phyloP scores from a whole-genome alignment of 108 stramenopile genomes.

The Stephanodiscus triporus region DNA sequence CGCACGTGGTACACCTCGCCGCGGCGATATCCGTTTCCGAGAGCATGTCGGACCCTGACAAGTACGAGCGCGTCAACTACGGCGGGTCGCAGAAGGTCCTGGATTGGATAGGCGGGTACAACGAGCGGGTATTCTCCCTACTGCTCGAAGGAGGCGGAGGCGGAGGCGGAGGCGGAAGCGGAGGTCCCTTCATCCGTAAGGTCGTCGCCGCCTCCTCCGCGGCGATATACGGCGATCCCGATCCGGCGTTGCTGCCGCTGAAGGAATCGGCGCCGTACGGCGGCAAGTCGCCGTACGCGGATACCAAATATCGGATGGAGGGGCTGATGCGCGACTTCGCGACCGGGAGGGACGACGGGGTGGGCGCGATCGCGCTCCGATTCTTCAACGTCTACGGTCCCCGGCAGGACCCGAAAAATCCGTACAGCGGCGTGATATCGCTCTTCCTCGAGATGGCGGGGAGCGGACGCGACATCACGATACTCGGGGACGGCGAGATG shows the following conservation, averaged over 20 bases:
- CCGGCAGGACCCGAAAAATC: conserved; percentile 76
- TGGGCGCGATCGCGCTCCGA: conserved; percentile 70
- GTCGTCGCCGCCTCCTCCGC: conserved; percentile 49
- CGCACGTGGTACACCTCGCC: conserved; percentile 57
- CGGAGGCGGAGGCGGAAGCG: neutral
- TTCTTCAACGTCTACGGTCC: conserved; percentile 92
- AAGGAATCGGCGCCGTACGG: conserved; percentile 62
- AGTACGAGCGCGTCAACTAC: conserved; percentile 48
- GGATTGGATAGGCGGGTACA: conserved; percentile 44
- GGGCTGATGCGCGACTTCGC: conserved; percentile 70
- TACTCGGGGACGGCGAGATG: conserved; percentile 96
- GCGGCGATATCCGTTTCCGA: conserved; percentile 69
- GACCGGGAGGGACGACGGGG: conserved; percentile 14
- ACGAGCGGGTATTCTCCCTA: conserved; percentile 9
- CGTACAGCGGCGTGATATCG: conserved; percentile 46
- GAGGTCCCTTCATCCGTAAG: conserved; percentile 24
- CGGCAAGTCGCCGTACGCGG: conserved; percentile 84
- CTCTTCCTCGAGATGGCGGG: conserved; percentile 75
- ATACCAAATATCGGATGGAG: conserved; percentile 87
- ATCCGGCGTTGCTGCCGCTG: conserved; percentile 39
- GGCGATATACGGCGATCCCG: conserved; percentile 51
- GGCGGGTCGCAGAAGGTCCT: conserved; percentile 55
- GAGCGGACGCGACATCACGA: conserved; percentile 81
- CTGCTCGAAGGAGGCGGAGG: neutral
- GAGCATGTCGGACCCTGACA: conserved; percentile 51